phyloP scores from a whole-genome alignment of 2,329 filamentous ascomycete genomes.

The Colletotrichum plurivorum region DNA sequence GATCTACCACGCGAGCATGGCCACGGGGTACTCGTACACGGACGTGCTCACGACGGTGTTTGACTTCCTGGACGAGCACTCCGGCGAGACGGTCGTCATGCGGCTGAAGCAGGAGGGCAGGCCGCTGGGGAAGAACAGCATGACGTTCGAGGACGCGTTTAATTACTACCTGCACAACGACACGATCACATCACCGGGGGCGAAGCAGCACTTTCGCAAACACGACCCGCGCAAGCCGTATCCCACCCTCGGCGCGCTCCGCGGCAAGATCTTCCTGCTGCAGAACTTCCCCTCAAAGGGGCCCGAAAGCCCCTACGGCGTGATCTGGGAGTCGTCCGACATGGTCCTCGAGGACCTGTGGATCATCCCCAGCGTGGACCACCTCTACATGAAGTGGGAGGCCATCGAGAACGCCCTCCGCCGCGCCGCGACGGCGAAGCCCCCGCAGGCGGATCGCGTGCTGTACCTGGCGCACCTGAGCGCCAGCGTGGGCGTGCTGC shows the following conservation, averaged over 20 bases:
- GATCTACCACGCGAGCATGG: constrained; percentile 62
- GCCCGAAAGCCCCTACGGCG: constrained; percentile 53
- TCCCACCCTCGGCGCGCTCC: constrained; percentile 61
- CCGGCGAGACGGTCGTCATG: constrained; percentile 63
- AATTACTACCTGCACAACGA: constrained; percentile 55
- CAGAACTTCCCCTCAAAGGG: constrained; percentile 58
- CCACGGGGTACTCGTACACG: constrained; percentile 60
- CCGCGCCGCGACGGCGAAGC: constrained; percentile 49
- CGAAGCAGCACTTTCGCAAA: constrained; percentile 53
- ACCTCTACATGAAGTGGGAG: constrained; percentile 63
- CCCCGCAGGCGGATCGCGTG: constrained; percentile 49
- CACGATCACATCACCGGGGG: constrained; percentile 52
- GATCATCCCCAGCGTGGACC: constrained; percentile 58
- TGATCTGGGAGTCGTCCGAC: constrained; percentile 60
- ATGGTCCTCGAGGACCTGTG: constrained; percentile 64
- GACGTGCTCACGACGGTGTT: constrained; percentile 60
- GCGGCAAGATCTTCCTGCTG: constrained; percentile 62
- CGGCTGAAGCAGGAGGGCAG: constrained; percentile 64
- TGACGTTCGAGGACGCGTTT: constrained; percentile 62
- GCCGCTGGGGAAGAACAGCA: constrained; percentile 53
- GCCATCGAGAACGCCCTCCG: constrained; percentile 58
- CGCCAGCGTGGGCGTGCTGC: constrained; percentile 62
- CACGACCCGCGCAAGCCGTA: constrained; percentile 50
- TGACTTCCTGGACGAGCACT: constrained; percentile 60
- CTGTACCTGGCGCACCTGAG: constrained; percentile 64